phyloP scores from a whole-genome alignment of 495 filamentous ascomycete species.

The Lasiosphaeria miniovina region DNA sequence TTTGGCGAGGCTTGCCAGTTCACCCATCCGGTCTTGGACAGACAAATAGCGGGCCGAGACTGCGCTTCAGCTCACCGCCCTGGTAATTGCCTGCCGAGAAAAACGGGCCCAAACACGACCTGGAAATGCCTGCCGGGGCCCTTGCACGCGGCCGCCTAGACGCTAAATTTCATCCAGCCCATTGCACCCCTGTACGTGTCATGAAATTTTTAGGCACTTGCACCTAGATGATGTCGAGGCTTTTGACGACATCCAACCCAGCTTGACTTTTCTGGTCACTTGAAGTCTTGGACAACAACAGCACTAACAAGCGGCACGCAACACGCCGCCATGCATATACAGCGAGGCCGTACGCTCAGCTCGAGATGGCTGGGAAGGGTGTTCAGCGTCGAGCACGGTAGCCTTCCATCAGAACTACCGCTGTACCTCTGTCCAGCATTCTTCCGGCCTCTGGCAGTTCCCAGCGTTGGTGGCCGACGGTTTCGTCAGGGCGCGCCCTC shows the following conservation, averaged over 20 bases:
- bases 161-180: neutral
- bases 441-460: slow-evolving; percentile 12
- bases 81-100: slow-evolving; percentile 22
- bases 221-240: no score
- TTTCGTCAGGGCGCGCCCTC: slow-evolving; percentile 16
- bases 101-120: neutral
- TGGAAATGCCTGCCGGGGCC: slow-evolving; percentile 18
- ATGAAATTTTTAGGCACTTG: neutral
- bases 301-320: neutral
- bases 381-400: slow-evolving; percentile 37
- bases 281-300: neutral
- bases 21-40: neutral
- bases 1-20: neutral
- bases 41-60: neutral
- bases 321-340: slow-evolving; percentile 19
- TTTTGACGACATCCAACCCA: no score
- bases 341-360: slow-evolving; percentile 20
- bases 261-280: no score
- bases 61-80: slow-evolving; percentile 15
- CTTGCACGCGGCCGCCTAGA: no score
- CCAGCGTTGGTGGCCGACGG: slow-evolving; percentile 2
- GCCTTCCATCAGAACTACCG: slow-evolving; percentile 33
- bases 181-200: neutral
- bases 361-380: slow-evolving; percentile 42
- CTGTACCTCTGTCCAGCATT: slow-evolving; percentile 44